Evolutionary conservation across 495 filamentous ascomycete species (phyloP).

Genomic region (Monascus purpureus): DNA sequence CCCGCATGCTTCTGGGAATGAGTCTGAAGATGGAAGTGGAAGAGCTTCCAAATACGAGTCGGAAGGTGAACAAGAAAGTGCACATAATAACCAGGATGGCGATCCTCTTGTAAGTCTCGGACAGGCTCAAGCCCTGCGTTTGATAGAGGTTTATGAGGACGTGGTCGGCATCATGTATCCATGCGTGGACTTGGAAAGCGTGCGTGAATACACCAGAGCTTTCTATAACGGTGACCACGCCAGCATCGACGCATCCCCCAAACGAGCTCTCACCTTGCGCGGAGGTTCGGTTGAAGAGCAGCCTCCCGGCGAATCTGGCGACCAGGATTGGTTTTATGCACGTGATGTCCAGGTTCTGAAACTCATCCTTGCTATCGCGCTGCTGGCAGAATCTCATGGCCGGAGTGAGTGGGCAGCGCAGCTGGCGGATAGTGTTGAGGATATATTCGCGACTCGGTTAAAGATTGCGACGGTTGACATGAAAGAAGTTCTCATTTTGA

Average conservation of each 20-base stretch:
- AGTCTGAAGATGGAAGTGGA: too few relatives aligned
- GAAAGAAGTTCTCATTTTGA: conserved; percentile 54
- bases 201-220: conserved; percentile 29
- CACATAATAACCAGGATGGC: too few relatives aligned
- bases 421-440: conserved; percentile 58
- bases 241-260: conserved; percentile 40
- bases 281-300: conserved; percentile 11
- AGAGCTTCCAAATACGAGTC: too few relatives aligned
- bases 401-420: conserved; percentile 55
- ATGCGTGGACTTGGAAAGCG: conserved; percentile 53
- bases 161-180: conserved; percentile 78
- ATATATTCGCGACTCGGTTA: conserved; percentile 47
- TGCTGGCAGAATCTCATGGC: conserved; percentile 59
- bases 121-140: conserved; percentile 49
- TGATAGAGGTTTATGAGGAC: conserved; percentile 62
- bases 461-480: conserved; percentile 50
- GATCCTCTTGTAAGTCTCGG: conserved; percentile 13
- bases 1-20: too few relatives aligned
- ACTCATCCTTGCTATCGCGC: conserved; percentile 56
- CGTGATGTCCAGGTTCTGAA: conserved; percentile 60
- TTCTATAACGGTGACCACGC: conserved; percentile 44
- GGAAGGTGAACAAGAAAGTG: too few relatives aligned
- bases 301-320: conserved; percentile 25
- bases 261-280: too few relatives aligned
- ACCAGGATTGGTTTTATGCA: conserved; percentile 44